Percentiles rank a stretch among this genome's conserved stretches.
These are phyloP conservation scores for Climacium dendroides DNA, from an alignment of 225 moss, liverwort and hornwort genomes.

Conservation along the genomic window DNA sequence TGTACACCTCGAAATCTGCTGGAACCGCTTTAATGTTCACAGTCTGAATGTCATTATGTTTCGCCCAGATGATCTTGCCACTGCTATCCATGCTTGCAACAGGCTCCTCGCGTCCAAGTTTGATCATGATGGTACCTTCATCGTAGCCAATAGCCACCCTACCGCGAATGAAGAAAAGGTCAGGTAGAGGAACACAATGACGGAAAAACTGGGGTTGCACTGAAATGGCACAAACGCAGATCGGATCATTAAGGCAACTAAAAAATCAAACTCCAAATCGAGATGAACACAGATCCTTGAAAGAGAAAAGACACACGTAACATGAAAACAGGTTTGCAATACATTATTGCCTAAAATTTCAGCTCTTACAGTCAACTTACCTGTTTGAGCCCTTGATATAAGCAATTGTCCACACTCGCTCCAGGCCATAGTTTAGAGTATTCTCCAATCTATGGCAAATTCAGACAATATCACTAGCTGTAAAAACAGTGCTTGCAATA, in stretches of 20 bases:
- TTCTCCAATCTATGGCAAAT: slow-evolving; percentile 55
- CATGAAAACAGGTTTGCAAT: not conserved
- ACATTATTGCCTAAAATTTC: not conserved
- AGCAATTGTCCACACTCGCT: slow-evolving; percentile 90
- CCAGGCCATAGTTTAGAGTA: slow-evolving; percentile 80
- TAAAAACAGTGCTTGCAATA: not conserved
- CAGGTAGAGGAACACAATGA: not conserved
- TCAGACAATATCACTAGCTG: not conserved
- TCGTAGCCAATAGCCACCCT: slow-evolving; percentile 88
- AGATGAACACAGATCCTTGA: not conserved
- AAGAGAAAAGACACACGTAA: not conserved
- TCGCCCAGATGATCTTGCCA: slow-evolving; percentile 90
- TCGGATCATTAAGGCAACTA: not conserved
- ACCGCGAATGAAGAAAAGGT: not conserved
- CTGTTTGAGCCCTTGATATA: slow-evolving; percentile 72
- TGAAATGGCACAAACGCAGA: not conserved
- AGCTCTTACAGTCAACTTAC: slow-evolving; percentile 3
- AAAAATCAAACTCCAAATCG: not conserved
- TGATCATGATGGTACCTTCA: slow-evolving; percentile 90
- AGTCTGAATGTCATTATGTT: slow-evolving; percentile 86
- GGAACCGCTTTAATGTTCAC: slow-evolving; percentile 80
- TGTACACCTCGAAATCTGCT: slow-evolving; percentile 69
- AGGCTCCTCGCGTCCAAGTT: slow-evolving; percentile 80
- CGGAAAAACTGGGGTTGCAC: not conserved
- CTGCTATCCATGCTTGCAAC: slow-evolving; percentile 92